Evolutionary conservation across 768 basidiomycete species (phyloP).

Genomic region (Lentinula edodes): DNA sequence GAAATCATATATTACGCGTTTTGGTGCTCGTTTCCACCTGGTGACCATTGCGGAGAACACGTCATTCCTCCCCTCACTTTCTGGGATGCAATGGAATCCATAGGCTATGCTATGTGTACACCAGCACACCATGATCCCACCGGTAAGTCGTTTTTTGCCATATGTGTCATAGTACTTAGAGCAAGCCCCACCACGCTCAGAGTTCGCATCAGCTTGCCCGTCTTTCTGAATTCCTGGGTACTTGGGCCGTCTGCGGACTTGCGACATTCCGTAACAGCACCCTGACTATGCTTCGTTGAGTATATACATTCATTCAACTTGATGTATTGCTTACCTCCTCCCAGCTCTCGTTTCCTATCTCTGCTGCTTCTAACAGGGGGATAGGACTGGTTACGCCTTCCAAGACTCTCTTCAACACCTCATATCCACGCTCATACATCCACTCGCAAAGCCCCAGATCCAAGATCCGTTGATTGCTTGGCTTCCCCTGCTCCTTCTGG

Average conservation of each 20-base stretch:
- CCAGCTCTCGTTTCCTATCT: neutral
- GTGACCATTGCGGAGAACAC: slow-evolving; percentile 34
- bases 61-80: slow-evolving; percentile 30
- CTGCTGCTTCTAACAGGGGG: neutral
- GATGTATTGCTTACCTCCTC: no score
- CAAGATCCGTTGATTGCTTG: neutral
- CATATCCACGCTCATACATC: neutral
- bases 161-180: slow-evolving; percentile 17
- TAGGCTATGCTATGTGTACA: slow-evolving; percentile 27
- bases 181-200: neutral
- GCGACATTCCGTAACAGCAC: neutral
- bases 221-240: neutral
- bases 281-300: neutral
- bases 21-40: slow-evolving; percentile 21
- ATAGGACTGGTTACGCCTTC: neutral
- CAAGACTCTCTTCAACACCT: neutral
- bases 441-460: neutral
- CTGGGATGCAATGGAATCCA: slow-evolving; percentile 30
- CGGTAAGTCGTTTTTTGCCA: slow-evolving; percentile 15
- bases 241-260: neutral
- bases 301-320: no score
- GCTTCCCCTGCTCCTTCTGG: neutral
- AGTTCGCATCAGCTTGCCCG: neutral
- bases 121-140: slow-evolving; percentile 26
- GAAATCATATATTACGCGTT: slow-evolving; percentile 22